These are phyloP conservation scores for Aspergillus sp. DNA, from an alignment of 2,329 filamentous ascomycete genomes.

Conservation along the genomic window DNA sequence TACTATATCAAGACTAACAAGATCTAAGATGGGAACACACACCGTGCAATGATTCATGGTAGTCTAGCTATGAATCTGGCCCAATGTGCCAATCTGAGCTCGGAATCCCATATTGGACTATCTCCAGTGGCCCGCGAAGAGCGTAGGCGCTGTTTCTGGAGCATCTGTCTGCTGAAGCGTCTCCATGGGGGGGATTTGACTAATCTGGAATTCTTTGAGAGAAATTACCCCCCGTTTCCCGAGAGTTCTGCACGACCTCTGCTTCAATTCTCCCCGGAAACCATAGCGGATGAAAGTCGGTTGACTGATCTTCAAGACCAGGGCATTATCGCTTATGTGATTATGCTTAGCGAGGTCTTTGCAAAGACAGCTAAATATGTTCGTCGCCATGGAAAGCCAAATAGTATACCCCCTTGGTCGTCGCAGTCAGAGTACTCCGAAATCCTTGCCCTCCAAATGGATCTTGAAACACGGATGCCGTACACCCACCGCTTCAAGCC, in stretches of 20 bases:
- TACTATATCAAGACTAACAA: no score
- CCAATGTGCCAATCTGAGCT: constrained; percentile 39
- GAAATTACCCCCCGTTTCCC: constrained; percentile 33
- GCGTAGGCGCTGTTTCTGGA: constrained; percentile 36
- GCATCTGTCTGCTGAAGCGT: constrained; percentile 38
- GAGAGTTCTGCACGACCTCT: constrained; percentile 28
- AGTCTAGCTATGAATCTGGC: constrained; percentile 42
- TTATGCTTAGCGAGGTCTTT: constrained; percentile 44
- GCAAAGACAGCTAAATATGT: constrained; percentile 44
- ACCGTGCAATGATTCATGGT: constrained; percentile 39
- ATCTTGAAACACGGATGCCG: constrained; percentile 47
- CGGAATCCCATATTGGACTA: constrained; percentile 22
- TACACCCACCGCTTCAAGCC: constrained; percentile 46
- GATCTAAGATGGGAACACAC: constrained; percentile 38
- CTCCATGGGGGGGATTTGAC: constrained; percentile 40
- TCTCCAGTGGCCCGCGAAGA: constrained; percentile 22
- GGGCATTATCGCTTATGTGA: constrained; percentile 43
- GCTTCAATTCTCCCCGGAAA: constrained; percentile 15
- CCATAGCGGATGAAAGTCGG: constrained; percentile 13
- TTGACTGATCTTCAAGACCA: constrained; percentile 27
- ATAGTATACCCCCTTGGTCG: constrained; percentile 42
- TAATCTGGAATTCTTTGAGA: constrained; percentile 31
- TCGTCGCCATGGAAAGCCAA: constrained; percentile 38
- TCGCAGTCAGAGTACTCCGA: constrained; percentile 47
- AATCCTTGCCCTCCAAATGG: constrained; percentile 46